Evolutionary conservation across 169 alveolate species (phyloP), one percentile per base, ranked within the genome.

Genomic region (Prorocentrum cordatum): DNA sequence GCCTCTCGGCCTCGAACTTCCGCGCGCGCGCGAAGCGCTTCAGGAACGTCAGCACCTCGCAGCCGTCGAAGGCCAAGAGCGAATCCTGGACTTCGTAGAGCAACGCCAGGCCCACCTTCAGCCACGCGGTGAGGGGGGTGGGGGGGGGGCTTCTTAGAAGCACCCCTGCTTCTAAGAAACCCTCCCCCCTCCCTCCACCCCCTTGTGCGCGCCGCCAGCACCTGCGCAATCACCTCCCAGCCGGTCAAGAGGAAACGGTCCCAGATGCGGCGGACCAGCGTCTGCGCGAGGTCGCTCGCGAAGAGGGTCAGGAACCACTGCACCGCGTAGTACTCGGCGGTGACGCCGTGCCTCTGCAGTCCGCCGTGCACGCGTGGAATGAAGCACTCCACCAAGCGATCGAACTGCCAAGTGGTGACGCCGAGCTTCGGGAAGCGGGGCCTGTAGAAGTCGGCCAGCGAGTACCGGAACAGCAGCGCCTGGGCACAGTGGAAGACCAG

Each of bases 321-420:
- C 54, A 85, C 29, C 47, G 92, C 92, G 64, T 85, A 85, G 92
- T 85, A 85, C 70, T 70, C 92, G 33, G 92, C 73, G 68, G 66
- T 70, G 27, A 85, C 86, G 26, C 77, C 85, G 27, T 70, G 75
- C 47, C 82, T 68, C 42, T 29, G 29, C n/a, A 85, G 27, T 0
- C 68, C 86, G 6, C 61, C 47, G 50, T 5, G n/a, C n/a, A 84
- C 73, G 86, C 71, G 70, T 62, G 92, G 92, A 67, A 85, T 85
- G 18, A 85, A 59, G 27, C 84, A 85, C 77, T 68, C 71, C 6
- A 85, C 92, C 16, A 85, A 64, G 59, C 83, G 86, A 59, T 85
- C 92, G 36, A 85, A 85, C 42, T 71, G 72, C 92, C 92, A 84
- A 31, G 70, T 54, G 26, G 70, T 75, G 16, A 68, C 75, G 22